Conservation (phyloP, 2,329 filamentous ascomycete species). For the Thielaviopsis punctulata region DNA sequence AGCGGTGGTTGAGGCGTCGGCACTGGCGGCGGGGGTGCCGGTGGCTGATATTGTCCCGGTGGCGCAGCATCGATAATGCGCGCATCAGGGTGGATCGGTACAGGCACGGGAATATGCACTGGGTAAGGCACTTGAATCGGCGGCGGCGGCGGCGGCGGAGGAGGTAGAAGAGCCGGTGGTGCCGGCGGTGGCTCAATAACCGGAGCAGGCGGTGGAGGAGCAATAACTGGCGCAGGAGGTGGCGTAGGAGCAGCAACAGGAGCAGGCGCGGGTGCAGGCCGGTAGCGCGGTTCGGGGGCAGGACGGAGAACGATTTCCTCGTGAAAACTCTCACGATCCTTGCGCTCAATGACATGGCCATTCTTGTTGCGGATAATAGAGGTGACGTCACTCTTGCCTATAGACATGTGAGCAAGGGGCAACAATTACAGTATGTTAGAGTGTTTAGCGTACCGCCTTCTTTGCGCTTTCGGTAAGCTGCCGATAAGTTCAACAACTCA, state of each 20-base stretch:
- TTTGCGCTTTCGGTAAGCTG: slow-evolving; percentile 50
- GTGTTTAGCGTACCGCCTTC: not conserved
- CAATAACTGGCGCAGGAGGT: not conserved
- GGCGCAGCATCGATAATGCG: slow-evolving; percentile 7
- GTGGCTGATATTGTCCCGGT: not conserved
- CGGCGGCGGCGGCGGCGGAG: not conserved
- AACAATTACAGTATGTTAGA: not conserved
- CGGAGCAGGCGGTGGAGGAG: not conserved
- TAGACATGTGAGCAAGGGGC: not conserved
- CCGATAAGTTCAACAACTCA: slow-evolving; percentile 67
- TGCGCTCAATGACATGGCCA: slow-evolving; percentile 8
- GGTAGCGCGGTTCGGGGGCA: not conserved
- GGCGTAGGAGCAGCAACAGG: not conserved
- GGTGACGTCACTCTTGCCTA: slow-evolving; percentile 1
- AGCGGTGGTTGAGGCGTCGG: not conserved
- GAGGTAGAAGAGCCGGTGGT: not conserved
- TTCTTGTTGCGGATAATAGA: slow-evolving; percentile 7
- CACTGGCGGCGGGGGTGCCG: too few species aligned
- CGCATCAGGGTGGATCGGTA: slow-evolving; percentile 6
- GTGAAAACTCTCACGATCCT: slow-evolving; percentile 9
- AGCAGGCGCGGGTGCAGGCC: slow-evolving; percentile 3
- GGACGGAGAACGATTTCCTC: slow-evolving; percentile 9
- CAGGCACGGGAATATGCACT: slow-evolving; percentile 2
- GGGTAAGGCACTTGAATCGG: slow-evolving; percentile 9
- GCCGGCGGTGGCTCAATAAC: not conserved